A percentile compares a stretch with the other conserved stretches of the same genome.
Conservation (phyloP, 2,329 filamentous ascomycete species). For the Arthroderma uncinatum region DNA sequence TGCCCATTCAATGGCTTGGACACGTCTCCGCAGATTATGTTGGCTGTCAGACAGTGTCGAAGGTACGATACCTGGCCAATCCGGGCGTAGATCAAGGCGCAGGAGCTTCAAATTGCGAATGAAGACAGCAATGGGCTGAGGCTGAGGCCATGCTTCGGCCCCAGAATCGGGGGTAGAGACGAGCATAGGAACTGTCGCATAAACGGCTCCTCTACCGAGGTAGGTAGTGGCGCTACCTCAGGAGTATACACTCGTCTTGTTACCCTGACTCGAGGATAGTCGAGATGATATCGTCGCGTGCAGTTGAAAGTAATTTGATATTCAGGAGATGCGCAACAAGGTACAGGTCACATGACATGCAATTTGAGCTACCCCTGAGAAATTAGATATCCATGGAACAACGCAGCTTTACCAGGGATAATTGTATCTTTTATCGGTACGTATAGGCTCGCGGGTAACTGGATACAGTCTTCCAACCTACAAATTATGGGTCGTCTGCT, state of each 20-base stretch:
- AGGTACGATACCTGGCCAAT: slow-evolving; percentile 67
- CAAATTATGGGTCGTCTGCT: too few relatives aligned
- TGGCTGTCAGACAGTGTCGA: slow-evolving; percentile 59
- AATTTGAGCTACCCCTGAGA: background rate
- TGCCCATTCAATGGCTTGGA: slow-evolving; percentile 77
- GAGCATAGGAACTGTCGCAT: background rate
- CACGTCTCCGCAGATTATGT: slow-evolving; percentile 69
- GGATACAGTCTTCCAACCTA: too few relatives aligned
- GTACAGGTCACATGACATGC: background rate
- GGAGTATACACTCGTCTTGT: background rate
- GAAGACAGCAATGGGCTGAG: slow-evolving; percentile 54
- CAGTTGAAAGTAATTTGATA: background rate
- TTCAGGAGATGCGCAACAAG: background rate
- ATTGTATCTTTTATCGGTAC: background rate
- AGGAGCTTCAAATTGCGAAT: slow-evolving; percentile 75
- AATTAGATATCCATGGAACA: background rate
- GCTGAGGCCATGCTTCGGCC: slow-evolving; percentile 27
- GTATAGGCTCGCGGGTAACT: too few relatives aligned
- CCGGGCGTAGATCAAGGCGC: slow-evolving; percentile 60
- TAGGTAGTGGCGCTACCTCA: background rate
- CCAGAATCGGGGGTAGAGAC: slow-evolving; percentile 10
- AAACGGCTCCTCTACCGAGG: background rate
- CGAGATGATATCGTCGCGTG: background rate
- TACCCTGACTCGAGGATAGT: background rate
- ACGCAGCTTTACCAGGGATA: background rate